Percentiles rank a stretch among this genome's conserved stretches.
These are phyloP conservation scores for Coleophoma eucalyptorum DNA, from an alignment of 2,329 filamentous ascomycete genomes.

Conservation along the genomic window DNA sequence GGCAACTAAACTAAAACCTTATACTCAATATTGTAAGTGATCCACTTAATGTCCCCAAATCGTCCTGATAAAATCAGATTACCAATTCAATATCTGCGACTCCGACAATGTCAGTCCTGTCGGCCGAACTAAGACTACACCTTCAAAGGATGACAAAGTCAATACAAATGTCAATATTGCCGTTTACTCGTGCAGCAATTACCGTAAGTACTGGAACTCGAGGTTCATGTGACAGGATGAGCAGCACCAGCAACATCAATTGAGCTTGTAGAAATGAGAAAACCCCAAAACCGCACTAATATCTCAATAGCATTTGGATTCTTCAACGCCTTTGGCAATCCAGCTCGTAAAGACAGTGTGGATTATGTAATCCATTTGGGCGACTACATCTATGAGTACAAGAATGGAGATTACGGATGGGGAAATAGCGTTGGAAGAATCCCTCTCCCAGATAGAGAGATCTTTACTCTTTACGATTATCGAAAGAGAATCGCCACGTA, in stretches of 20 bases:
- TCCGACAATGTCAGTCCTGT: conserved; percentile 58
- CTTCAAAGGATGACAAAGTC: conserved; percentile 50
- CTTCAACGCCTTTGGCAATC: conserved; percentile 58
- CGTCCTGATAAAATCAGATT: conserved; percentile 29
- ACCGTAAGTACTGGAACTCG: conserved; percentile 36
- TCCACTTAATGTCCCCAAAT: not conserved
- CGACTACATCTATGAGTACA: conserved; percentile 63
- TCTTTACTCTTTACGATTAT: conserved; percentile 52
- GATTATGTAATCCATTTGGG: conserved; percentile 59
- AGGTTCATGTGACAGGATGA: no score
- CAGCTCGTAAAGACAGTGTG: conserved; percentile 53
- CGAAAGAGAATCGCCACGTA: conserved; percentile 55
- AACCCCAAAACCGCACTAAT: not conserved
- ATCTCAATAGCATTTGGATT: conserved; percentile 43
- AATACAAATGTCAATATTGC: conserved; percentile 55
- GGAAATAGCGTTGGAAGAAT: conserved; percentile 48
- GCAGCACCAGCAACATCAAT: no score
- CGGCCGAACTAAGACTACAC: conserved; percentile 68
- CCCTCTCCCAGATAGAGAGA: conserved; percentile 44
- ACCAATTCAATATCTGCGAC: conserved; percentile 66
- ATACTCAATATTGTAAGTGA: conserved; percentile 52
- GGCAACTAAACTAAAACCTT: conserved; percentile 56
- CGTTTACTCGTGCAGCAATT: conserved; percentile 70
- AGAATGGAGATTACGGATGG: conserved; percentile 44
- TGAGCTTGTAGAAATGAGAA: not conserved